A percentile compares a stretch with the other conserved stretches of the same genome.
Conservation (phyloP, 2,329 filamentous ascomycete species). For the Penicillium sumatraense region DNA sequence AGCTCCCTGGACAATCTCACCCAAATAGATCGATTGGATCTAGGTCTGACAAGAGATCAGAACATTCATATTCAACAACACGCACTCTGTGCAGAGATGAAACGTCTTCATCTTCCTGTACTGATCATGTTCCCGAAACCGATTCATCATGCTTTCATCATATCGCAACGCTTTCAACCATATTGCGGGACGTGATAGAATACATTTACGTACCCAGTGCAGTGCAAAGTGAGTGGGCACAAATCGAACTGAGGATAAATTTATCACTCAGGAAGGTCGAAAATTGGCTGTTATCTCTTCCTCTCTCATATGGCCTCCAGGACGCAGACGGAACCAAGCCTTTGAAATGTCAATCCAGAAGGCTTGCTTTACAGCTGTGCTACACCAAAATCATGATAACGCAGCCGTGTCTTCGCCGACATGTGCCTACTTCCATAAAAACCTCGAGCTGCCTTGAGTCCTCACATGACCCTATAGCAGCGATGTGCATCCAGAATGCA, state of each 20-base stretch:
- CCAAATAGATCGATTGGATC: too few species aligned
- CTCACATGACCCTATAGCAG: constrained; percentile 41
- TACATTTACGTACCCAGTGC: constrained; percentile 44
- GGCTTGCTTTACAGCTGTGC: constrained; percentile 48
- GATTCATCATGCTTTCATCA: too few species aligned
- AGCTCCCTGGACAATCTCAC: too few species aligned
- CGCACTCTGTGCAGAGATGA: too few species aligned
- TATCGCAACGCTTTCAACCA: constrained; percentile 40
- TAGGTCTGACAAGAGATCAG: too few species aligned
- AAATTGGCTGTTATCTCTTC: constrained; percentile 44
- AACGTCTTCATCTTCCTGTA: constrained; percentile 35
- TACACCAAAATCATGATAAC: constrained; percentile 48
- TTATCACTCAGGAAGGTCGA: constrained; percentile 43
- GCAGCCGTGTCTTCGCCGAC: constrained; percentile 49
- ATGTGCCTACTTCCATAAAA: constrained; percentile 29
- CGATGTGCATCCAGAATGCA: constrained; percentile 41
- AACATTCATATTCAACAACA: too few species aligned
- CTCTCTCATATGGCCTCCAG: constrained; percentile 40
- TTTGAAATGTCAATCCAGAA: constrained; percentile 38
- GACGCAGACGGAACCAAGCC: constrained; percentile 28
- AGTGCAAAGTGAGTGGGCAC: constrained; percentile 37
- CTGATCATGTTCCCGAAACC: too few species aligned
- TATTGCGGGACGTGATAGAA: constrained; percentile 43
- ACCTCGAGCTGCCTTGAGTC: constrained; percentile 29
- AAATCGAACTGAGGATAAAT: constrained; percentile 37